Percentiles rank a stretch among this genome's conserved stretches.
Conservation (phyloP, 768 basidiomycete species). For the Suillus spraguei region DNA sequence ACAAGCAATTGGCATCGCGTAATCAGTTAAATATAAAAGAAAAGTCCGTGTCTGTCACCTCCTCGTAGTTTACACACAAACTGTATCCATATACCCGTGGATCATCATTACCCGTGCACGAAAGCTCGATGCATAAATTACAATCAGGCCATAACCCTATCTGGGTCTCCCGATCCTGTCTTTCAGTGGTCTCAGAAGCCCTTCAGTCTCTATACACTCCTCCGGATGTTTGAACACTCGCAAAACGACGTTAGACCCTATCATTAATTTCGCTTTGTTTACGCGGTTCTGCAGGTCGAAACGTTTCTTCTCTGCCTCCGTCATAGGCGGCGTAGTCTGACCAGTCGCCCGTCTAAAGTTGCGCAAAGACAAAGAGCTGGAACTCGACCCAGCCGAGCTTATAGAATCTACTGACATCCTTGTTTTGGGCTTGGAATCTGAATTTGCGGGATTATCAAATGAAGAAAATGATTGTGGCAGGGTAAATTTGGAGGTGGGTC, state of each 20-base stretch:
- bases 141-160: not conserved
- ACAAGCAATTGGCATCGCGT: slow-evolving; percentile 25
- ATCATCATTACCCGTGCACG: not conserved
- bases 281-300: slow-evolving; percentile 64
- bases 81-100: slow-evolving; percentile 7
- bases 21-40: slow-evolving; percentile 5
- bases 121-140: not conserved
- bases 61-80: not conserved
- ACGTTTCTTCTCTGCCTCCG: slow-evolving; percentile 59
- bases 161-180: not conserved
- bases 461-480: slow-evolving; percentile 8
- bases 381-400: slow-evolving; percentile 26
- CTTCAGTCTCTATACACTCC: slow-evolving; percentile 67
- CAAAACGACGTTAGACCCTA: slow-evolving; percentile 59
- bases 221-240: slow-evolving; percentile 68
- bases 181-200: slow-evolving; percentile 35
- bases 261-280: slow-evolving; percentile 58
- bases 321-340: slow-evolving; percentile 24
- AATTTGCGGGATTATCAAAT: slow-evolving; percentile 18
- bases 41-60: not conserved
- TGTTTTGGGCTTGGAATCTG: slow-evolving; percentile 19
- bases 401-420: slow-evolving; percentile 29
- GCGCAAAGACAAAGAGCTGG: slow-evolving; percentile 17
- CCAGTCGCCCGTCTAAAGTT: slow-evolving; percentile 12
- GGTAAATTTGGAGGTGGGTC: not conserved